These are phyloP conservation scores for Castanea mollissima DNA, from an alignment of 306 rosid species.

Conservation along the genomic window DNA sequence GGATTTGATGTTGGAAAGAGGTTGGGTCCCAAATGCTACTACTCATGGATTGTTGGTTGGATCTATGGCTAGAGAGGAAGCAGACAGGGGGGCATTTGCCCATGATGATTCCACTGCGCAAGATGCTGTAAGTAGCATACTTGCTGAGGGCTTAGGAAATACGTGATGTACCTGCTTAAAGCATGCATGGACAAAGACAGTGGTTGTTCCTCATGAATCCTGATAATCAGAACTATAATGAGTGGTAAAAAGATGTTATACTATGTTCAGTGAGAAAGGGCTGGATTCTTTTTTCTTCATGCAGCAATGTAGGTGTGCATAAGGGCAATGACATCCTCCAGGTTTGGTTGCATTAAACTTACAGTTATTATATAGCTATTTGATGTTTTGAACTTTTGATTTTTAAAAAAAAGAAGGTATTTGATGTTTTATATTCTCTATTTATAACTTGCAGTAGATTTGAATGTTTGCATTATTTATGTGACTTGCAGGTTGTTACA, in stretches of 20 bases:
- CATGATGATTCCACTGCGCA: constrained; percentile 28
- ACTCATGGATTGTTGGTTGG: constrained; percentile 83
- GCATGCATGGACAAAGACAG: constrained; percentile 23
- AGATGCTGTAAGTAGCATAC: constrained; percentile 77
- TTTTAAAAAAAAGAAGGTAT: neutral
- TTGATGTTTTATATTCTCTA: neutral
- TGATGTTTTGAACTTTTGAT: neutral
- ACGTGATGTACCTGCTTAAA: constrained; percentile 24
- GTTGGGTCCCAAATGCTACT: constrained; percentile 77
- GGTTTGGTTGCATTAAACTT: constrained; percentile 26
- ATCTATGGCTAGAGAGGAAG: constrained; percentile 43
- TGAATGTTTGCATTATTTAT: neutral
- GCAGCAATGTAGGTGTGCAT: constrained; percentile 29
- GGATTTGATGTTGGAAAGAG: constrained; percentile 81
- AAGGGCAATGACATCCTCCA: constrained; percentile 40
- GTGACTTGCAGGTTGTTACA: constrained; percentile 39
- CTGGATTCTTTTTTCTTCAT: constrained; percentile 28
- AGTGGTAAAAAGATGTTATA: constrained; percentile 24
- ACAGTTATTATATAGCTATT: neutral
- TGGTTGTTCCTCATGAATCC: constrained; percentile 25
- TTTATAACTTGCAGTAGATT: neutral
- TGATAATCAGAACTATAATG: constrained; percentile 23
- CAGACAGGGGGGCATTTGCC: constrained; percentile 3
- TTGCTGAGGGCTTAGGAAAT: constrained; percentile 62
- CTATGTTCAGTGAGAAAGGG: constrained; percentile 26